phyloP scores from a whole-genome alignment of 1,139 yeast species.

The Williopsis jadinii region DNA sequence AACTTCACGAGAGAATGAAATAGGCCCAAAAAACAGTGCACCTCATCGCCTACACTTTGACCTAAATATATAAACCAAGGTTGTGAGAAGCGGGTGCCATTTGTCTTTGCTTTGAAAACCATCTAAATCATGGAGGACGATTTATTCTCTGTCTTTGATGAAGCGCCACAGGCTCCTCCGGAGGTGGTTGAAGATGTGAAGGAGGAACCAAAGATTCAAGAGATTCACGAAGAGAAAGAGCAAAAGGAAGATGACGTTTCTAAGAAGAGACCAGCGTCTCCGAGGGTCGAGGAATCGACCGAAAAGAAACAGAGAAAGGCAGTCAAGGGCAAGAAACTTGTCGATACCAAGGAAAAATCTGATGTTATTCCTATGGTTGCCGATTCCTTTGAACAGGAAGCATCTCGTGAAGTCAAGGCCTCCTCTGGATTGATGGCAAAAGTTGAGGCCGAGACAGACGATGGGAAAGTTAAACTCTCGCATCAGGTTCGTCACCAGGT shows the following conservation, averaged over 20 bases:
- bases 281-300: conserved; percentile 7
- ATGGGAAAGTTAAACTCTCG: conserved; percentile 59
- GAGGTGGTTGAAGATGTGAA: conserved; percentile 6
- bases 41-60: no score
- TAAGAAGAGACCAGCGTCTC: conserved; percentile 23
- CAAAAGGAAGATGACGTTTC: conserved; percentile 2
- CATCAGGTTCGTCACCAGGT: conserved; percentile 98
- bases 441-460: conserved; percentile 23
- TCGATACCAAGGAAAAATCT: conserved; percentile 31
- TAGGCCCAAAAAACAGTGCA: no score
- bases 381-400: conserved; percentile 86
- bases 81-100: neutral
- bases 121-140: conserved; percentile 34
- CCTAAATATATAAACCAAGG: no score
- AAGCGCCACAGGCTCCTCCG: conserved; percentile 39
- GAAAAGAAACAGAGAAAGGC: conserved; percentile 20
- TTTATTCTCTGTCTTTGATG: conserved; percentile 64
- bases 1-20: no score
- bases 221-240: conserved; percentile 6
- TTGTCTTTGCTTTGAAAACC: neutral
- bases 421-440: conserved; percentile 59
- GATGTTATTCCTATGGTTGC: conserved; percentile 63
- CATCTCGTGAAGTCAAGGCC: conserved; percentile 79
- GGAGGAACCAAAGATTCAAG: conserved; percentile 14
- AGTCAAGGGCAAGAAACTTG: conserved; percentile 25